These are phyloP conservation scores for Rhodotorula glutinis DNA, from an alignment of 1,284 basidiomycete species.

Conservation along the genomic window DNA sequence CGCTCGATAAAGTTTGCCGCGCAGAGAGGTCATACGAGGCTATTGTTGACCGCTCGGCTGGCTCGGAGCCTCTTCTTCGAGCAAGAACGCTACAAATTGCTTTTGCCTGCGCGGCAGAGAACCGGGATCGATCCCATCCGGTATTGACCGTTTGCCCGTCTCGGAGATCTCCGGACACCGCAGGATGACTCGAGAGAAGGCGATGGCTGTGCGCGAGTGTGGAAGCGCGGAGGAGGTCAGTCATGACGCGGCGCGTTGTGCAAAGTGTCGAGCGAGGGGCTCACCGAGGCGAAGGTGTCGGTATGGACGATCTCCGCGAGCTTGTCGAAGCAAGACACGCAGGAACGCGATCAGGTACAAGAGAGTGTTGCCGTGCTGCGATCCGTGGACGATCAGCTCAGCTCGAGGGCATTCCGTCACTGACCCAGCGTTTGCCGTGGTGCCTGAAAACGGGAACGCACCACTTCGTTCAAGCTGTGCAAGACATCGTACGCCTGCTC, in stretches of 20 bases:
- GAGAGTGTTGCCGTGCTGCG: constrained; percentile 29
- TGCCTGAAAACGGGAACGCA: constrained; percentile 6
- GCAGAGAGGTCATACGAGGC: no score
- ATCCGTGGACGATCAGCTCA: neutral
- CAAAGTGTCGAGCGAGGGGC: neutral
- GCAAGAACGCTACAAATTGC: constrained; percentile 16
- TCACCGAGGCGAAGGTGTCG: constrained; percentile 23
- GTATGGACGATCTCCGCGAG: neutral
- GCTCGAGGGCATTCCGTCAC: neutral
- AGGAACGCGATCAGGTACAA: constrained; percentile 36
- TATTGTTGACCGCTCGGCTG: no score
- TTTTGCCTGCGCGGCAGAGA: constrained; percentile 23
- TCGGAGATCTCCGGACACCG: neutral
- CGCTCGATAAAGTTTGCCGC: neutral
- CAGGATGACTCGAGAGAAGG: constrained; percentile 31
- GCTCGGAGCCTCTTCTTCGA: constrained; percentile 8
- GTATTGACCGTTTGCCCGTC: neutral
- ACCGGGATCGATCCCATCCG: constrained; percentile 4
- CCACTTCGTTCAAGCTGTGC: constrained; percentile 14
- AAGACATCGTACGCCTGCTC: constrained; percentile 32
- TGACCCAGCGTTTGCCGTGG: neutral
- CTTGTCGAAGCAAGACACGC: constrained; percentile 19
- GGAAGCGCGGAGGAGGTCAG: no score
- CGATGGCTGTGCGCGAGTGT: constrained; percentile 11
- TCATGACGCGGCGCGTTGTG: neutral